Evolutionary conservation across 1,139 yeast genomes (phyloP).

Genomic region (Candida sp.): DNA sequence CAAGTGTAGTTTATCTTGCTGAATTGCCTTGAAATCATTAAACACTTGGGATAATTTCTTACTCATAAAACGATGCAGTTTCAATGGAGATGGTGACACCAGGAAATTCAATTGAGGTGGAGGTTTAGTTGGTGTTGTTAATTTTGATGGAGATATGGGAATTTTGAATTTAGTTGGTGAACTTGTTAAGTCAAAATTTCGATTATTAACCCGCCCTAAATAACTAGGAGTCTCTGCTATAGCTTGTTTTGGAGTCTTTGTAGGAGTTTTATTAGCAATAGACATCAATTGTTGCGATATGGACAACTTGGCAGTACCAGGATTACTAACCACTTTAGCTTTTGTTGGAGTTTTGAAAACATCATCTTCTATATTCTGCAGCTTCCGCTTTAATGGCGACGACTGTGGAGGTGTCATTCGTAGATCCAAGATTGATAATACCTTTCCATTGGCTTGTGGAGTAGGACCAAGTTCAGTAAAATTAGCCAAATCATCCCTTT

Average conservation of each 20-base stretch:
- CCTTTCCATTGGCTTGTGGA: constrained; percentile 71
- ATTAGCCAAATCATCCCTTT: neutral
- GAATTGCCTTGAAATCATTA: constrained; percentile 20
- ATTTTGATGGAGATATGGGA: constrained; percentile 2
- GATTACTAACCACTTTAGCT: neutral
- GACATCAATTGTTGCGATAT: neutral
- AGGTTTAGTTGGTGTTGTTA: constrained; percentile 9
- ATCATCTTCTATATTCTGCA: constrained; percentile 6
- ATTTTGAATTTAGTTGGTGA: constrained; percentile 1
- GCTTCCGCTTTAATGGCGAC: constrained; percentile 29
- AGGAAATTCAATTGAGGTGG: constrained; percentile 20
- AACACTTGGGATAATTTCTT: constrained; percentile 34
- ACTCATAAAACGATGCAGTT: constrained; percentile 33
- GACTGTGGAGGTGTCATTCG: constrained; percentile 45
- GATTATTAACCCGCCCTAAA: constrained; percentile 1
- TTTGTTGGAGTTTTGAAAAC: constrained; percentile 29
- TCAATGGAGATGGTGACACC: constrained; percentile 46
- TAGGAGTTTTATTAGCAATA: neutral
- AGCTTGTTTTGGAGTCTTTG: neutral
- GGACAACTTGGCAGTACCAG: neutral
- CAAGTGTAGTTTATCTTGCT: constrained; percentile 10
- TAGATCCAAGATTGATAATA: constrained; percentile 62
- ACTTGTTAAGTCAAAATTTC: neutral
- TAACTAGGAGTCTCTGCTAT: neutral
- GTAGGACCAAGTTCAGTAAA: constrained; percentile 62